A percentile compares a stretch with the other conserved stretches of the same genome.
Evolutionary conservation across 225 moss, liverwort and hornwort genomes (phyloP).

Genomic region (Ulota crispa): DNA sequence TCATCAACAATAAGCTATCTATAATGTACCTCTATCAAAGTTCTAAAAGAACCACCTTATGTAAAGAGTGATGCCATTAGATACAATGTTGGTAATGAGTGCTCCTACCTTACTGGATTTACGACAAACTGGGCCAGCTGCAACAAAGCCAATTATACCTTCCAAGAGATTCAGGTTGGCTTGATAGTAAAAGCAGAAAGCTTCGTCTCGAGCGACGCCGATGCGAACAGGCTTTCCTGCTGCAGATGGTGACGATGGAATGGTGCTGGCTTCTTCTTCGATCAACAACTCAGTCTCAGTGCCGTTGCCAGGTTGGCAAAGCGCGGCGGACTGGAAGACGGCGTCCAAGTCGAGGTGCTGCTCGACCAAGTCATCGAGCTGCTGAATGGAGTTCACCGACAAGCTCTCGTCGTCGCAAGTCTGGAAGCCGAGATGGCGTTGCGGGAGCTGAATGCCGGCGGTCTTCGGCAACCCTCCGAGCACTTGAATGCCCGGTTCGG

Average conservation of each 20-base stretch:
- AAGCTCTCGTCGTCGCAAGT: slow-evolving; percentile 40
- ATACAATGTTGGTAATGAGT: no score
- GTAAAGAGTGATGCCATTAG: no score
- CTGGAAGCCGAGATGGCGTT: slow-evolving; percentile 47
- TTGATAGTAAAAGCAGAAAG: slow-evolving; percentile 70
- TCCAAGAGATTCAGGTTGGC: slow-evolving; percentile 59
- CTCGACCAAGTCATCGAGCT: slow-evolving; percentile 66
- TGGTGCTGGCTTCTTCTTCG: slow-evolving; percentile 23
- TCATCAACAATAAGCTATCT: no score
- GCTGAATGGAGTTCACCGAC: slow-evolving; percentile 45
- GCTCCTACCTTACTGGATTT: no score
- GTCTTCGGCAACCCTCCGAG: slow-evolving; percentile 66
- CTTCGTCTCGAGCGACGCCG: slow-evolving; percentile 63
- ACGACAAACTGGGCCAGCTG: not conserved
- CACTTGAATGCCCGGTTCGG: slow-evolving; percentile 54
- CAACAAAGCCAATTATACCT: slow-evolving; percentile 29
- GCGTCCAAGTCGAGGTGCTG: slow-evolving; percentile 57
- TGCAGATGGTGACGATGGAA: slow-evolving; percentile 32
- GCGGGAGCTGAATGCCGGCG: slow-evolving; percentile 53
- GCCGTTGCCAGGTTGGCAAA: slow-evolving; percentile 33
- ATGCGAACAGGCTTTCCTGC: slow-evolving; percentile 56
- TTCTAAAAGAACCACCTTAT: no score
- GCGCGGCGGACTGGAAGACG: slow-evolving; percentile 48
- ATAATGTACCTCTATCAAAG: no score
- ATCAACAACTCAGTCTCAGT: not conserved